Evolutionary conservation across 2,329 filamentous ascomycete genomes (phyloP), one percentile per base, ranked within the genome.

Genomic region (Monilinia vaccinii-corymbosi): DNA sequence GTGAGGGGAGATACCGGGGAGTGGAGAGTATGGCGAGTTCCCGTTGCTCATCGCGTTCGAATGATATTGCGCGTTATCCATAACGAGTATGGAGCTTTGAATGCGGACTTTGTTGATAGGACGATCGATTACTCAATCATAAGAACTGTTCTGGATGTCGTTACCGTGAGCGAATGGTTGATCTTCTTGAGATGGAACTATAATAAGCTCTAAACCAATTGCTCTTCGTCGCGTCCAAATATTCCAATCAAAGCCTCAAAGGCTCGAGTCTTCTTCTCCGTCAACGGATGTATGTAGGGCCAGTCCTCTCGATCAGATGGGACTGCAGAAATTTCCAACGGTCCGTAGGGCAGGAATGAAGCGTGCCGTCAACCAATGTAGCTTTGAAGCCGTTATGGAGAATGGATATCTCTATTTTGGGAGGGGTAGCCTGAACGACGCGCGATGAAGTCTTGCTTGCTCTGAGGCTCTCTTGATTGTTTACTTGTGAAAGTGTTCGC

Each of bases 1-100:
- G 58, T 74, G 72, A 5, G 70, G 70, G 14, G 71, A 67, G 36
- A 72, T 69, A 13, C 66, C 67, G 21, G 70, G 70, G 42, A 70
- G 62, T 23, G 68, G 66, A 28, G 64, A 65, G 55, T 68, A 70
- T 32, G 64, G 62, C 7, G 68, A 66, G 58, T 68, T 69, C 60
- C 60, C 66, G 62, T 67, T 53, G 56, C 55, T 71, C 65, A 71
- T 62, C 40, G 63, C 64, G 64, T 69, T 71, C 36, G 62, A 58
- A 44, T 70, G 67, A 62, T 69, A 70, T 61, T 68, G 69, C 25
- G 65, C 63, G 57, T 50, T 63, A 62, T 70, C 69, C 68, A 71
- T 70, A 56, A 62, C 46, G 51, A 52, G 45, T 25, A 36, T 42
- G 45, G 50, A 31, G 32, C 25, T 46, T 59, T 53, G 46, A 8